phyloP scores from a whole-genome alignment of 1,284 basidiomycete species.

The Apiotrichum laibachii region DNA sequence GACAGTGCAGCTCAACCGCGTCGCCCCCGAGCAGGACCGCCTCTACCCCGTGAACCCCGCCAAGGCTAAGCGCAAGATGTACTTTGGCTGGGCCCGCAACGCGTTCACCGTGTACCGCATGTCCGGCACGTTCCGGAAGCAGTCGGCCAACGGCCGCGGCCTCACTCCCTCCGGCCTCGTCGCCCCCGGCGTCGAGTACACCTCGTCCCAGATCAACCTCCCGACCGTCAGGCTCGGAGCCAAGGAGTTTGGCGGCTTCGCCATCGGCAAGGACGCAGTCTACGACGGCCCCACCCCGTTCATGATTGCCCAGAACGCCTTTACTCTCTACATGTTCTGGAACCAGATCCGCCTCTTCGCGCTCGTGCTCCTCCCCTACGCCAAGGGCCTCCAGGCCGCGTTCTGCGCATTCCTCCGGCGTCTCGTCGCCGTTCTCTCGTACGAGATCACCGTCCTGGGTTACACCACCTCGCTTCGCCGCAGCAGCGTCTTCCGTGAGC shows the following conservation, averaged over 20 bases:
- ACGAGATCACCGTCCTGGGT: conserved; percentile 59
- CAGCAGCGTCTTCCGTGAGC: conserved; percentile 4
- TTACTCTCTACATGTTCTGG: conserved; percentile 9
- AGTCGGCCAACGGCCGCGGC: not conserved
- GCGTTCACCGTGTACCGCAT: conserved; percentile 3
- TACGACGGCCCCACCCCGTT: conserved; percentile 1
- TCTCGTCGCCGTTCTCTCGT: conserved; percentile 64
- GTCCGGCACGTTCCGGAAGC: not conserved
- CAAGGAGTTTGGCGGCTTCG: not conserved
- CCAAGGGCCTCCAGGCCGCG: not conserved
- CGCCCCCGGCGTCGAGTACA: not conserved
- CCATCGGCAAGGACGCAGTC: not conserved
- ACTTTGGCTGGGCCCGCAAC: not conserved
- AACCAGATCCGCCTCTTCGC: not conserved
- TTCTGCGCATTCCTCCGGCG: conserved; percentile 63
- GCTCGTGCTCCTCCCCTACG: not conserved
- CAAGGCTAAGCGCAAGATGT: conserved; percentile 4
- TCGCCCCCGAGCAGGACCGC: not conserved
- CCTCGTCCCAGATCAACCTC: not conserved
- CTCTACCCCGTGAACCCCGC: not conserved
- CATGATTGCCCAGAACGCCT: conserved; percentile 5
- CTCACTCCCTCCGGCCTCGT: conserved; percentile 1
- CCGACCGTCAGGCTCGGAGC: not conserved
- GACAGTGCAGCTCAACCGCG: conserved; percentile 1
- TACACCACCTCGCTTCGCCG: not conserved